These are phyloP conservation scores for Trichoderma guizhouense DNA, from an alignment of 2,329 filamentous ascomycete species.

Conservation along the genomic window DNA sequence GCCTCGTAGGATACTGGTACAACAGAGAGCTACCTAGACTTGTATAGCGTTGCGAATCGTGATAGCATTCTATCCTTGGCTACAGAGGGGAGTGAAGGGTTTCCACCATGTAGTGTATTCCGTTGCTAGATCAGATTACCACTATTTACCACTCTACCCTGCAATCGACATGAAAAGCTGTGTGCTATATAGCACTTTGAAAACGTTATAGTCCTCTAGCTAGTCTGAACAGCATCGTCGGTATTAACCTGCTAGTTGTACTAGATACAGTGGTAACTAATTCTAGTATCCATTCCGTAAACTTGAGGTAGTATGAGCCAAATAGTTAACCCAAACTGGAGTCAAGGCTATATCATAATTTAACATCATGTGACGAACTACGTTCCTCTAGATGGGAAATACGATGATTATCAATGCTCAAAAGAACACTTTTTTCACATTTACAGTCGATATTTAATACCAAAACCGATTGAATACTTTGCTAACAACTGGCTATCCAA, in stretches of 20 bases:
- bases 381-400: not conserved
- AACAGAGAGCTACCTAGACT: not conserved
- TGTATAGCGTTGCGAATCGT: not conserved
- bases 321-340: too few species aligned
- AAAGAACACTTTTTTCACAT: not conserved
- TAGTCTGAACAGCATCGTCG: not conserved
- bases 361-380: too few species aligned
- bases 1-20: not conserved
- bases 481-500: not conserved
- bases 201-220: not conserved
- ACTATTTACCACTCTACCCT: not conserved
- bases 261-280: too few species aligned
- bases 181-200: not conserved
- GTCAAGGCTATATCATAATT: not conserved
- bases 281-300: too few species aligned
- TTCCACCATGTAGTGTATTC: not conserved
- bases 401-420: not conserved
- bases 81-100: not conserved
- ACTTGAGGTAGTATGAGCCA: too few species aligned
- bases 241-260: not conserved
- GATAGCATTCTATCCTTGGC: not conserved
- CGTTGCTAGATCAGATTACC: not conserved
- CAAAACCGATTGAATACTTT: not conserved
- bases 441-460: not conserved
- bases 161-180: not conserved